phyloP scores from a whole-genome alignment of 441 rosid species.

The Adansonia gregorii region DNA sequence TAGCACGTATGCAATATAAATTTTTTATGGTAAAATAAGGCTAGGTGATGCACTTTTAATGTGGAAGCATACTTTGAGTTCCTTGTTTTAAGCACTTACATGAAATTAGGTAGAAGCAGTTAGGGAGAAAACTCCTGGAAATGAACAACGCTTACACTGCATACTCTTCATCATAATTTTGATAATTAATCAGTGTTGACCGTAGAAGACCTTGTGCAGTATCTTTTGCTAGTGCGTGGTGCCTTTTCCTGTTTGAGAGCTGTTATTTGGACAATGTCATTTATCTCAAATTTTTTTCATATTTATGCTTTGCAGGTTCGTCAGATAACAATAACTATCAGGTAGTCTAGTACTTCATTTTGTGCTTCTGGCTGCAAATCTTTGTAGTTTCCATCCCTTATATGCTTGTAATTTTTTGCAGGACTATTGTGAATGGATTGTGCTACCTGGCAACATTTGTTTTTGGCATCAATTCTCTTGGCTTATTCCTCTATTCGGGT shows the following conservation, averaged over 20 bases:
- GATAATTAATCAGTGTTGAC: background rate
- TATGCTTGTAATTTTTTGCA: conserved; percentile 33
- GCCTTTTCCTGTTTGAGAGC: conserved; percentile 10
- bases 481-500: conserved; percentile 75
- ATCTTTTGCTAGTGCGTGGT: background rate
- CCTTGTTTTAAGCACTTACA: background rate
- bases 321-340: conserved; percentile 76
- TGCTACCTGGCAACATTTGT: conserved; percentile 93
- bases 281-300: conserved; percentile 18
- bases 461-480: conserved; percentile 75
- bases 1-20: background rate
- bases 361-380: conserved; percentile 11
- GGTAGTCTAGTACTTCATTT: conserved; percentile 43
- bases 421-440: conserved; percentile 82
- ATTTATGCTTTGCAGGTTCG: conserved; percentile 63
- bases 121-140: background rate
- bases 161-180: background rate
- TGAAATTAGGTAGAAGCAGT: background rate
- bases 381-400: conserved; percentile 14
- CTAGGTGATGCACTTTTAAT: background rate
- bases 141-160: background rate
- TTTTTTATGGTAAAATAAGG: background rate
- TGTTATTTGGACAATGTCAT: background rate
- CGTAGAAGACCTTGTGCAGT: background rate
- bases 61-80: background rate